Conservation (phyloP, 345 rosid genomes). For the Bruguiera gymnorhiza region DNA sequence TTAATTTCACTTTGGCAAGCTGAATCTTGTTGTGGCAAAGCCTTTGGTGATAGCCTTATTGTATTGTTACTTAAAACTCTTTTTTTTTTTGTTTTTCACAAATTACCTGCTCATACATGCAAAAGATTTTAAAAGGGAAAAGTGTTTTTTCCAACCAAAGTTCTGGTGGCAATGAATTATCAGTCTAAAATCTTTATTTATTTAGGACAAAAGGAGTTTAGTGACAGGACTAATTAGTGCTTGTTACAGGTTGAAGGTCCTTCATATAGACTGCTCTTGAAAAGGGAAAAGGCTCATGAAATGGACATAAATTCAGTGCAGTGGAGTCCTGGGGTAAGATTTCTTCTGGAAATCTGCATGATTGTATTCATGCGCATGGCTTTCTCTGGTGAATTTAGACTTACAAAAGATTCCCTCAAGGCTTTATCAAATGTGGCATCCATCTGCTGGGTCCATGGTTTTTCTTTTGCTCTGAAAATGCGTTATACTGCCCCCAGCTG, state of each 20-base stretch:
- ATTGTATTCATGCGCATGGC: neutral
- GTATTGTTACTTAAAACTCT: neutral
- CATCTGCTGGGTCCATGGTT: neutral
- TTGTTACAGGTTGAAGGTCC: conserved; percentile 57
- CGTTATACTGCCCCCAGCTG: neutral
- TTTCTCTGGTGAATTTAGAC: neutral
- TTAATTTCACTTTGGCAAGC: neutral
- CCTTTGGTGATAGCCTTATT: neutral
- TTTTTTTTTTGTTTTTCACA: neutral
- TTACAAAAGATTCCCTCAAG: no score
- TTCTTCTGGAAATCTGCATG: conserved; percentile 8
- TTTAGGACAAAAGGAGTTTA: conserved; percentile 6
- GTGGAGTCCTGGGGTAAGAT: conserved; percentile 76
- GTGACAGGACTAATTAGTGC: neutral
- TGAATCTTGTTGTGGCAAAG: neutral
- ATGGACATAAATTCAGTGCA: conserved; percentile 84
- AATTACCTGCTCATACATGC: neutral
- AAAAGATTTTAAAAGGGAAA: neutral
- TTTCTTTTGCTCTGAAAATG: neutral
- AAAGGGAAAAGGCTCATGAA: conserved; percentile 85
- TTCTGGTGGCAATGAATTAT: neutral
- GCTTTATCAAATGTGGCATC: no score
- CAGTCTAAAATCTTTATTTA: neutral
- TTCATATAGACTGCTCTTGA: conserved; percentile 60
- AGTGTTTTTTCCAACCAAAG: neutral